Percentiles rank a stretch among this genome's conserved stretches.
These are phyloP conservation scores for Talaromyces sp. DNA, from an alignment of 2,329 filamentous ascomycete genomes.

Conservation along the genomic window DNA sequence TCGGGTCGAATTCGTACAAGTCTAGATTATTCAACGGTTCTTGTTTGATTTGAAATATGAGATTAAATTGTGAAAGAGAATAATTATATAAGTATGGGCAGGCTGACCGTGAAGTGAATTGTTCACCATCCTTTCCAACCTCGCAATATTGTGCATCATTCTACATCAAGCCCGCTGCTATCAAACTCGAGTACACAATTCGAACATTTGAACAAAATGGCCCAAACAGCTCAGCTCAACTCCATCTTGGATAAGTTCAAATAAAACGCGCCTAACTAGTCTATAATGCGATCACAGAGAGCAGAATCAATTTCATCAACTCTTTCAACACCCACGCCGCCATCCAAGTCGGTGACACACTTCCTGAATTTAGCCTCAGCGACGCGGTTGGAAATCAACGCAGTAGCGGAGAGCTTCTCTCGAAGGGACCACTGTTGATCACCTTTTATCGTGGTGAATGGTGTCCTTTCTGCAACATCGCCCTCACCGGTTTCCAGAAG, in stretches of 20 bases:
- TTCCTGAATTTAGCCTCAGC: conserved; percentile 30
- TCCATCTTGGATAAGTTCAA: not conserved
- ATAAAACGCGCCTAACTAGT: not conserved
- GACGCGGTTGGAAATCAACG: conserved; percentile 31
- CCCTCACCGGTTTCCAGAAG: conserved; percentile 30
- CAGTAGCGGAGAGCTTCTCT: conserved; percentile 24
- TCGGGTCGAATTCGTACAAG: not conserved
- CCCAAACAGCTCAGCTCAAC: not conserved
- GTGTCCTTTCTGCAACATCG: conserved; percentile 44
- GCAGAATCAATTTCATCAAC: conserved; percentile 8
- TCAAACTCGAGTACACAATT: not conserved
- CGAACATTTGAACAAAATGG: not conserved
- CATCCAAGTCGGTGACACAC: conserved; percentile 27
- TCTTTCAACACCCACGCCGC: conserved; percentile 17
- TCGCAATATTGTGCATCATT: not conserved
- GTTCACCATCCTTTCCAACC: not conserved
- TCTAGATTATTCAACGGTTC: not conserved
- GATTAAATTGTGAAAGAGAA: not conserved
- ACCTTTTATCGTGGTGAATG: conserved; percentile 45
- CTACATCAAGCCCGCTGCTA: not conserved
- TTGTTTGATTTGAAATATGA: not conserved
- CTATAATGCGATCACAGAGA: not conserved
- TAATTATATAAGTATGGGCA: not conserved
- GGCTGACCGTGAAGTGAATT: not conserved
- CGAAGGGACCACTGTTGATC: conserved; percentile 31